Base-by-base conservation (phyloP, 257 asterid genomes). In the Nicotiana undulata region DNA sequence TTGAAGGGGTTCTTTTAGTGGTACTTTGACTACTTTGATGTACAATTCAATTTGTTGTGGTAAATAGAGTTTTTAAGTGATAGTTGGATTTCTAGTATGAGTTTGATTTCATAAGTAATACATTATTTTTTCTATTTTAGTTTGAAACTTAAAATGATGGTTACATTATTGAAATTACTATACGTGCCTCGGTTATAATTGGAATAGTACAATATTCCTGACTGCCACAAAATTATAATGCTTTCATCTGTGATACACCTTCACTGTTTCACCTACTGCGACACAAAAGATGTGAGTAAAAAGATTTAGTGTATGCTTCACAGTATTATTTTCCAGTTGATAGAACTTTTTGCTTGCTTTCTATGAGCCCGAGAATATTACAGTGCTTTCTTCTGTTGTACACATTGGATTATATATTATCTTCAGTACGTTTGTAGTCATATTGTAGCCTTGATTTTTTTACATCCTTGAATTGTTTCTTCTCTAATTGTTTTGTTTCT, bases 1-100 rank as follows among this genome's bases (percentile, higher is more conserved):
- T 96, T 79, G 99, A 96, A 87, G 99, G 99, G 87, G 94, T 96
- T 86, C 97, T 96, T 52, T 85, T 96, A 86, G 99, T 96, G 99
- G 99, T 96, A 92, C 85, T 65, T 66, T 59, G 34, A 44, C 20
- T 70, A 70, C 34, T 67, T n/a, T 37, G 29, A 67, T 67, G 75
- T 67, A 9, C 55, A 37, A 65, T 67, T 67, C 53, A 67, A 18
- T 67, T 34, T 9, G 76, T 37, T n/a, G 76, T 10, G 53, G 51
- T 34, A 34, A 28, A 34, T 67, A 34, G 10, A 67, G 76, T 17
- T 34, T 34, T 32, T 20, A 67, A 67, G 53, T 34, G 1, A 16
- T 31, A 34, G 55, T 34, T 67, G 53, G 2, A 67, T 16, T 67
- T 67, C 31, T 34, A 9, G 76, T 67, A 65, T 11, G 6, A 67